Conservation (phyloP, 345 rosid species). For the Salix exigua region DNA sequence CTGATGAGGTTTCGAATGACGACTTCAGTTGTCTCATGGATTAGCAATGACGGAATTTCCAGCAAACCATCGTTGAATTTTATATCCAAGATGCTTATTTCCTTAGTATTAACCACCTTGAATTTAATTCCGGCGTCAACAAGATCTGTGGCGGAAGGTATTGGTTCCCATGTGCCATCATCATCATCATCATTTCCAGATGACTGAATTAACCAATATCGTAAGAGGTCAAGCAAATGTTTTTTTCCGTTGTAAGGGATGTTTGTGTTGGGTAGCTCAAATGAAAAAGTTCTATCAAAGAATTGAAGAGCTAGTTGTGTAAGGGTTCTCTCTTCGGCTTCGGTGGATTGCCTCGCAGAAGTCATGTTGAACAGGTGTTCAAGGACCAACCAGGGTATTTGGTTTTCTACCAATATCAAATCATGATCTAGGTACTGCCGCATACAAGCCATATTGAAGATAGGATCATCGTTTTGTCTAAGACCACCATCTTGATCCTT, state of each 20-base stretch:
- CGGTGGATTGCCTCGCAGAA: no score
- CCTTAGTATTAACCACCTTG: not conserved
- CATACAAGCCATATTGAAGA: conserved; percentile 29
- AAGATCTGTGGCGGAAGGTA: conserved; percentile 12
- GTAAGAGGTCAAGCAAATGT: conserved; percentile 17
- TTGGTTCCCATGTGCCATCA: not conserved
- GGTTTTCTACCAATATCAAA: conserved; percentile 37
- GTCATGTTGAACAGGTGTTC: conserved; percentile 1
- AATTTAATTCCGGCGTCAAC: conserved; percentile 3
- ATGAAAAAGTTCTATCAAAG: not conserved
- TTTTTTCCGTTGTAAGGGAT: not conserved
- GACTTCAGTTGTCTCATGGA: conserved; percentile 12
- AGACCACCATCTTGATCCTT: conserved; percentile 1
- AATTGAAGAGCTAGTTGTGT: no score
- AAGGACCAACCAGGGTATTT: conserved; percentile 29
- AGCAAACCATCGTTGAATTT: conserved; percentile 1
- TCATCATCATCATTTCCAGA: not conserved
- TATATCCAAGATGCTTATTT: conserved; percentile 9
- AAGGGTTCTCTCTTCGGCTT: no score
- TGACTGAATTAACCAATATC: not conserved
- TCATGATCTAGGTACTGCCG: conserved; percentile 26
- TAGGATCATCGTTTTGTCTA: conserved; percentile 22
- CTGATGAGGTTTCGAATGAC: conserved; percentile 20
- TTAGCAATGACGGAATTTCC: conserved; percentile 13
- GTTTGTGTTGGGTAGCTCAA: not conserved